These are phyloP conservation scores for Nicotiana undulata DNA, from an alignment of 257 asterid species.

Conservation along the genomic window DNA sequence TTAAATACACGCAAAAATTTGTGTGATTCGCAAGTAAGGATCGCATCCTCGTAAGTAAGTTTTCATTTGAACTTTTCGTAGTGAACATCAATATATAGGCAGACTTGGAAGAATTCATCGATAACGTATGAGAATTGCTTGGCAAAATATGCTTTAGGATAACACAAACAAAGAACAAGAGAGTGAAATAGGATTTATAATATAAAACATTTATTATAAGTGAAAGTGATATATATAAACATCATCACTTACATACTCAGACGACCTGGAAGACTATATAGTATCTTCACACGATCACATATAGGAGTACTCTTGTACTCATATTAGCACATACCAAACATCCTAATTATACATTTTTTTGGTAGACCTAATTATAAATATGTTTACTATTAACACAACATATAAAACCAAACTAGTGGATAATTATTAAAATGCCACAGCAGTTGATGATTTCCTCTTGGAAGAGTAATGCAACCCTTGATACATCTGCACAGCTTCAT, in stretches of 20 bases:
- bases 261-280: background rate
- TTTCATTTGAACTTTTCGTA: no score
- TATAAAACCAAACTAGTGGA: background rate
- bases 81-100: no score
- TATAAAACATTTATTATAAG: background rate
- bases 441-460: background rate
- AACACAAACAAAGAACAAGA: no score
- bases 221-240: background rate
- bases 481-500: background rate
- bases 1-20: no score
- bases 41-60: no score
- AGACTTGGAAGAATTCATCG: no score
- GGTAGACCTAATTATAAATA: no score
- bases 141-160: no score
- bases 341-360: background rate
- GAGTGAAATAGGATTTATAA: no score
- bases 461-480: background rate
- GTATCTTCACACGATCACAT: background rate
- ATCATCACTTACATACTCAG: background rate
- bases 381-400: background rate
- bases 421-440: background rate
- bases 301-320: background rate
- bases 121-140: no score
- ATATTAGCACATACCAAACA: background rate
- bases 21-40: no score